phyloP scores from a whole-genome alignment of 495 filamentous ascomycete species.

The Cercophora newfieldiana region DNA sequence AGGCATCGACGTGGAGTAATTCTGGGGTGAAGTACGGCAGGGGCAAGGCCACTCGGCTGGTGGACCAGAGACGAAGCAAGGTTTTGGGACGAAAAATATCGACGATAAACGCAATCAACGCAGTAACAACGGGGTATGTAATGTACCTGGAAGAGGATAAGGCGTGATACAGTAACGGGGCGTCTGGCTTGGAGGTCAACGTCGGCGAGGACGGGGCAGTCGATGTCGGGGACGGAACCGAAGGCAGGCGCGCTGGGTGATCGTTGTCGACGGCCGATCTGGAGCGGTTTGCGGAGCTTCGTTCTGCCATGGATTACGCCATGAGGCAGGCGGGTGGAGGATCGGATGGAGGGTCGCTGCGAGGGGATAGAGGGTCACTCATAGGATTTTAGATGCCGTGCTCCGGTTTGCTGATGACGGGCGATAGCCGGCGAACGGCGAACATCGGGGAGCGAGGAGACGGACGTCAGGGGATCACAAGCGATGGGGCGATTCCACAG shows the following conservation, averaged over 20 bases:
- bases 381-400: conserved; percentile 8
- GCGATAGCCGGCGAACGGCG: not conserved
- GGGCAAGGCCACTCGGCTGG: conserved; percentile 10
- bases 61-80: conserved; percentile 10
- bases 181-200: conserved; percentile 13
- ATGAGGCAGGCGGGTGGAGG: conserved; percentile 42
- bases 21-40: conserved; percentile 5
- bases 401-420: not conserved
- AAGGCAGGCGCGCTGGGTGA: conserved; percentile 44
- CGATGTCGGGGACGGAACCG: conserved; percentile 26
- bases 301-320: conserved; percentile 62
- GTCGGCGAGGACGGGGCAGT: conserved; percentile 24
- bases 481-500: conserved; percentile 10
- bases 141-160: conserved; percentile 30
- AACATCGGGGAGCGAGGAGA: not conserved
- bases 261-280: conserved; percentile 55
- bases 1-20: not conserved
- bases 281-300: conserved; percentile 53
- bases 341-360: conserved; percentile 17
- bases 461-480: conserved; percentile 6
- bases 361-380: conserved; percentile 18
- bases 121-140: conserved; percentile 19
- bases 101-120: conserved; percentile 4
- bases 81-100: conserved; percentile 2
- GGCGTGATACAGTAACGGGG: conserved; percentile 18